Evolutionary conservation across 768 basidiomycete genomes (phyloP), one percentile per base, ranked within the genome.

Genomic region (Termitomyces sp.): DNA sequence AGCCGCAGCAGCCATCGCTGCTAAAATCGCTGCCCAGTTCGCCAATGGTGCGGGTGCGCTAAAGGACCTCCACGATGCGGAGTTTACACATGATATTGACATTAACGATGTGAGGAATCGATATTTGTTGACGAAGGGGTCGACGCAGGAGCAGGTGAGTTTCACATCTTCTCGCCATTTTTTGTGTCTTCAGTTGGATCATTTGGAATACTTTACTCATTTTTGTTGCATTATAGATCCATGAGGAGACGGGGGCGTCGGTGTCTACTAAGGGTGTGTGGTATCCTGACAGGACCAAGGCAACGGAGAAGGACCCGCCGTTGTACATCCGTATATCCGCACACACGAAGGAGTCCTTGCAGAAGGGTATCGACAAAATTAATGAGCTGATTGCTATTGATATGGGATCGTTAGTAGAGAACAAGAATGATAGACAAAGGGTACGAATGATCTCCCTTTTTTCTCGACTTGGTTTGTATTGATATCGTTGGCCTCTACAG

Each of bases 51-150:
- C 58, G 45, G 66, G 61, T 23, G 79, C 78, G 17, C 64, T 73
- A 49, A 82, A 83, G 62, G 90, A 92, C 66, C 77, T 78, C 2
- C 84, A 89, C 48, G 90, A 92, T 63, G 90, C 80, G 42, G 91
- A 90, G 45, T 98, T 87, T 64, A 87, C 85, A 12, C 82, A 91
- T 62, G 92, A 97, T 66, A 95, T 98, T 55, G 96, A 98, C 70
- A 97, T 98, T 71, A 98, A 98, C 69, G 95, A 98, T 71, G 78
- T 95, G 48, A 78, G 95, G 69, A 98, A 98, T 73, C 81, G 96
- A 62, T 98, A 98, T 71, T 76, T 98, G 69, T 75, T 98, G 66
- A 98, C 95, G 46, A 96, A 92, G 70, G 92, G 93, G 3, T 81
- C 90, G 11, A 98, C 96, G 2, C 96, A 98, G 72, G 77, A 86